Evolutionary conservation across 2,329 filamentous ascomycete genomes (phyloP), one percentile per base, ranked within the genome.

Genomic region (Diplodia scrobiculata): DNA sequence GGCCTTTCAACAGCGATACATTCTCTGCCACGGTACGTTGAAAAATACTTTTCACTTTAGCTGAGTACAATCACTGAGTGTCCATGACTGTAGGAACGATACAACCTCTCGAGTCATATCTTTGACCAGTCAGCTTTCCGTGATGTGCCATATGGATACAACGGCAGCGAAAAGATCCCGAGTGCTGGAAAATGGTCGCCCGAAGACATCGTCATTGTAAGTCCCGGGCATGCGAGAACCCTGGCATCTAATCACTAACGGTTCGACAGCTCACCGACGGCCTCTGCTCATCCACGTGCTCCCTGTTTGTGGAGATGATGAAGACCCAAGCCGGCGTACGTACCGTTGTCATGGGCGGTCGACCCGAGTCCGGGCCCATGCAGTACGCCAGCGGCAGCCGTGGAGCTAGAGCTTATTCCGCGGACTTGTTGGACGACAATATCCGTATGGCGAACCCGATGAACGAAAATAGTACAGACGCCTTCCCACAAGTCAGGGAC

Each of bases 381-480:
- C 86, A 89, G 76, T 83, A 80, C 2, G 80, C 86, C 17, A 83
- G 86, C 14, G 88, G 87, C 17, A 82, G 83, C 38, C 85, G 87
- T 67, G 87, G 87, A 19, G 74, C 77, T 0, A 73, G 79, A 67
- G 72, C 79, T 2, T 72, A 71, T 67, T 68, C 68, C 41, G 69
- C 69, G 71, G 66, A 77, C 76, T 54, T 73, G 71, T 58, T 75
- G 70, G 27, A 78, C 73, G n/a, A 75, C 75, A 70, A 73, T 45
- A 69, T 76, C 60, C 38, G 38, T 14, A 58, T 48, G 27, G 65
- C 6, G 14, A n/a, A 36, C 11, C 14, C 32, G 6, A n/a, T 7
- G 17, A 52, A 70, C 19, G 70, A 73, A 47, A 27, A 65, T 14
- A 70, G 68, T 9, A 62, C 47, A 5, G 32, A 48, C 1, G 53